phyloP scores from a whole-genome alignment of 805 yeast species.

The Saccharomycopsis oosterbeekiorum region DNA sequence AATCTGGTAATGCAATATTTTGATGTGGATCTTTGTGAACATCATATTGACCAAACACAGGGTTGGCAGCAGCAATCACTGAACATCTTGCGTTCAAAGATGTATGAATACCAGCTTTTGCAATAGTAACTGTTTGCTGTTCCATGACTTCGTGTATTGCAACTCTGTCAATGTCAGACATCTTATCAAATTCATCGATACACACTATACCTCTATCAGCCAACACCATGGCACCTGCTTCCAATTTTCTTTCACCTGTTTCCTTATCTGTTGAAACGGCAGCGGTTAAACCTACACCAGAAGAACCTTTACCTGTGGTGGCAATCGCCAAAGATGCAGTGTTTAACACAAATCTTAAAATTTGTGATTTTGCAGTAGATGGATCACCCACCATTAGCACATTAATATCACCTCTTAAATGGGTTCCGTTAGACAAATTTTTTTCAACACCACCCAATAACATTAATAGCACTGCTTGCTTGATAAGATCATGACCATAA shows the following conservation, averaged over 20 bases:
- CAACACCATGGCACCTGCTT: constrained; percentile 98
- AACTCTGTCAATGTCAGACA: constrained; percentile 93
- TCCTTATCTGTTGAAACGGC: constrained; percentile 95
- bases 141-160: constrained; percentile 99
- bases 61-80: constrained; percentile 96
- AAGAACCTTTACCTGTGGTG: constrained; percentile 98
- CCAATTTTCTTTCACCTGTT: constrained; percentile 92
- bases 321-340: constrained; percentile 95
- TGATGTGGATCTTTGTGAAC: constrained; percentile 92
- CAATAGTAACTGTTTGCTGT: constrained; percentile 96
- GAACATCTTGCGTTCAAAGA: constrained; percentile 94
- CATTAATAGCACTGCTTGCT: constrained; percentile 84
- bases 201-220: constrained; percentile 97
- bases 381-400: constrained; percentile 98
- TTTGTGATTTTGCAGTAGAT: constrained; percentile 95
- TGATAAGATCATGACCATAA: constrained; percentile 85
- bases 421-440: constrained; percentile 89
- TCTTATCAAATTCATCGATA: constrained; percentile 97
- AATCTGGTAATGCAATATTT: constrained; percentile 94
- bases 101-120: constrained; percentile 97
- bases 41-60: constrained; percentile 94
- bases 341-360: constrained; percentile 85
- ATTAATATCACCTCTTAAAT: constrained; percentile 95
- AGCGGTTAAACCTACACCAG: constrained; percentile 98
- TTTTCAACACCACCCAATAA: constrained; percentile 90